phyloP scores from a whole-genome alignment of 169 alveolate species.

The Eimeria maxima region DNA sequence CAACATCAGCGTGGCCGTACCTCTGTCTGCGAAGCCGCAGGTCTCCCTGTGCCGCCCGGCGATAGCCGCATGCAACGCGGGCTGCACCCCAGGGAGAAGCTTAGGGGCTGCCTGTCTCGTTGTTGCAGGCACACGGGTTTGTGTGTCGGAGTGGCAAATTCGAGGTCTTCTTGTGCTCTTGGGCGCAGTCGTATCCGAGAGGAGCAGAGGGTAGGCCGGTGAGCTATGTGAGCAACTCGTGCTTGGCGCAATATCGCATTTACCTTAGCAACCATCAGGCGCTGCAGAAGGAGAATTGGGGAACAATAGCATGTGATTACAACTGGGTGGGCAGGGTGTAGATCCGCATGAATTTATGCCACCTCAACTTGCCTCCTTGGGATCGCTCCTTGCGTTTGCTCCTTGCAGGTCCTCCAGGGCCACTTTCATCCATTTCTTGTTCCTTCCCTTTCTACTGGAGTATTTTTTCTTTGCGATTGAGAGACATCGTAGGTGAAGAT shows the following conservation, averaged over 20 bases:
- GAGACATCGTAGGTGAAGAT: neutral
- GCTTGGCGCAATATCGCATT: neutral
- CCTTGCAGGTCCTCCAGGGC: slow-evolving; percentile 24
- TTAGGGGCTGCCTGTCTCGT: slow-evolving; percentile 19
- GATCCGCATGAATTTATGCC: neutral
- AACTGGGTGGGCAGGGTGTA: neutral
- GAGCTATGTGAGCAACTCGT: neutral
- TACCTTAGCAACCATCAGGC: neutral
- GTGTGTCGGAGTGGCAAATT: neutral
- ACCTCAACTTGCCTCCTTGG: neutral
- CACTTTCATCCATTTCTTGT: neutral
- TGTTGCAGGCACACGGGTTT: neutral
- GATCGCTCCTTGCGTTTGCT: neutral
- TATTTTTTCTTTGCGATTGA: neutral
- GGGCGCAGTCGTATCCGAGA: neutral
- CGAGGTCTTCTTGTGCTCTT: neutral
- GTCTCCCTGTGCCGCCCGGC: slow-evolving; percentile 11
- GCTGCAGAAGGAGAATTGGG: neutral
- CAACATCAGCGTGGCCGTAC: neutral
- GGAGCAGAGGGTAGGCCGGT: neutral
- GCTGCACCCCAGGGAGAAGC: slow-evolving; percentile 37
- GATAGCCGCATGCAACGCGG: slow-evolving; percentile 67
- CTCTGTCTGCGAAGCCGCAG: slow-evolving; percentile 29
- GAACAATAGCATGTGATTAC: neutral
- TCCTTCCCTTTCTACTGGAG: neutral